A percentile compares a stretch with the other conserved stretches of the same genome.
Conservation (phyloP, 306 rosid genomes). For the Cucurbita argyrosperma region DNA sequence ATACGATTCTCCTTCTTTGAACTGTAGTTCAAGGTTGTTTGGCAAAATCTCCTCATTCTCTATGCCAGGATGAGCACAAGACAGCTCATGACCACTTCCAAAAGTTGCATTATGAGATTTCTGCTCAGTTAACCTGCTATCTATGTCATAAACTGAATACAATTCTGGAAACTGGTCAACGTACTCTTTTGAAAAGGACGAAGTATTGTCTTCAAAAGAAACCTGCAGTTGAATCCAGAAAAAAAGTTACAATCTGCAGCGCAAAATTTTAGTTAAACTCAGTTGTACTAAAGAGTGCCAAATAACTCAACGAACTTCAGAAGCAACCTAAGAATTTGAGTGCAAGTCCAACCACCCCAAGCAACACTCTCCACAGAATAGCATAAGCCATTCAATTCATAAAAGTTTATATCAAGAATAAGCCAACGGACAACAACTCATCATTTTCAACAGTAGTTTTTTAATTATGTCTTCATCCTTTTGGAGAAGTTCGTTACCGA, state of each 20-base stretch:
- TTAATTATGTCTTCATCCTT: background rate
- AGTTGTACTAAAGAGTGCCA: background rate
- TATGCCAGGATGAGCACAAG: conserved; percentile 18
- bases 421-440: background rate
- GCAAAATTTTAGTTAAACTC: background rate
- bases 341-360: background rate
- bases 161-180: conserved; percentile 32
- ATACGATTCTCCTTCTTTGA: conserved; percentile 26
- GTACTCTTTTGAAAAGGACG: conserved; percentile 27
- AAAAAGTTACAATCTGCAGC: conserved; percentile 1
- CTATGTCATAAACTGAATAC: conserved; percentile 28
- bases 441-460: background rate
- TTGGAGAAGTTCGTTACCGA: background rate
- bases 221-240: conserved; percentile 25
- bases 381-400: background rate
- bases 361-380: background rate
- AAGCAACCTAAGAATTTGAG: background rate
- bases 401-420: background rate
- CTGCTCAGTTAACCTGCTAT: conserved; percentile 17
- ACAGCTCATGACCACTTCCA: conserved; percentile 19
- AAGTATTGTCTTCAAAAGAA: conserved; percentile 38
- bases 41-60: conserved; percentile 22
- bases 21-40: conserved; percentile 22
- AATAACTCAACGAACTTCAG: background rate
- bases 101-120: conserved; percentile 14